Percentiles rank a stretch among this genome's conserved stretches.
These are phyloP conservation scores for Nothophytophthora sp. DNA, from an alignment of 352 stramenopile genomes.

Conservation along the genomic window DNA sequence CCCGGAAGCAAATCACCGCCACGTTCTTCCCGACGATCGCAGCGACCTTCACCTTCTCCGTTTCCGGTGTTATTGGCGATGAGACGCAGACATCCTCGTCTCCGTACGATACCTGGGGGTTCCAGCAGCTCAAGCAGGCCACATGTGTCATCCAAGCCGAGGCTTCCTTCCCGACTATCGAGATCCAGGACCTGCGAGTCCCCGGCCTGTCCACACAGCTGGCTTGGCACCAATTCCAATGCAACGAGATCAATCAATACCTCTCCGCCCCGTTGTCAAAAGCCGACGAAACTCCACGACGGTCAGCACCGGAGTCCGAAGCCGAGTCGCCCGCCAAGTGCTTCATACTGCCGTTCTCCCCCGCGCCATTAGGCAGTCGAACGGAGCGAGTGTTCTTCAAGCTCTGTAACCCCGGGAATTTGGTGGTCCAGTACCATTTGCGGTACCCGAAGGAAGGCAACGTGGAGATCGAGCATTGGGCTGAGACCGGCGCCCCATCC, in stretches of 20 bases:
- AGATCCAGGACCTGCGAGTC: constrained; percentile 85
- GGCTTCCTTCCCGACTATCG: constrained; percentile 86
- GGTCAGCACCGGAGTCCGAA: constrained; percentile 21
- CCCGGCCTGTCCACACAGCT: constrained; percentile 48
- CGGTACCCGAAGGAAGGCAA: constrained; percentile 91
- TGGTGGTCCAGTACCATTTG: constrained; percentile 85
- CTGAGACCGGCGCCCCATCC: constrained; percentile 87
- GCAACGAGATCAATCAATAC: constrained; percentile 70
- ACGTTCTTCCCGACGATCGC: constrained; percentile 70
- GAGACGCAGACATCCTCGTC: constrained; percentile 9
- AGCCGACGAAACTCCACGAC: constrained; percentile 23
- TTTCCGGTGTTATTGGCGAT: constrained; percentile 55
- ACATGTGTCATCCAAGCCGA: constrained; percentile 60
- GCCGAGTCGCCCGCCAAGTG: constrained; percentile 28
- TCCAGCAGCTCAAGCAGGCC: constrained; percentile 25
- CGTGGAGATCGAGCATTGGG: constrained; percentile 94
- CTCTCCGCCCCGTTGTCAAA: constrained; percentile 51
- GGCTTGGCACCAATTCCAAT: constrained; percentile 78
- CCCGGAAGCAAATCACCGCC: constrained; percentile 74
- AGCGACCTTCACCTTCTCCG: constrained; percentile 70
- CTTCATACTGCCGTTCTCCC: constrained; percentile 82
- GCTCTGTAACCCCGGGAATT: constrained; percentile 83
- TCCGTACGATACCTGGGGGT: constrained; percentile 24
- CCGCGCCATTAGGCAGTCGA: constrained; percentile 50
- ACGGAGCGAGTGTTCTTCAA: constrained; percentile 73